Conservation (phyloP, 116 monocot species). For the Papilionanthe hybrid region DNA sequence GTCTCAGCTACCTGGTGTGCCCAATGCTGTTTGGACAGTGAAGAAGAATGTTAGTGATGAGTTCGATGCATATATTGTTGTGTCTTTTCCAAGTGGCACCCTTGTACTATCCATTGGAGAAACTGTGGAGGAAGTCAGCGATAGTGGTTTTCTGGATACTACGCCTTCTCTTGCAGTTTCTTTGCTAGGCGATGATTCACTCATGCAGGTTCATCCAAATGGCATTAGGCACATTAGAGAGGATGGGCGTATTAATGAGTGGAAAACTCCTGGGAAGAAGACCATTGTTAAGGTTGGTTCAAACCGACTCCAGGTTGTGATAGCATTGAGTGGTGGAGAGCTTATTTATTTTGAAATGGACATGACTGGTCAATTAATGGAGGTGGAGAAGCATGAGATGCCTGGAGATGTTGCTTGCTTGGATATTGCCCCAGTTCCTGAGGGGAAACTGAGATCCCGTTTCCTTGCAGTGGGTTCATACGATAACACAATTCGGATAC, state of each 20-base stretch:
- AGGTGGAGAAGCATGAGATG: conserved; percentile 97
- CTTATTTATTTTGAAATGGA: conserved; percentile 98
- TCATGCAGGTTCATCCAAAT: conserved; percentile 98
- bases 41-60: conserved; percentile 89
- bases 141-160: conserved; percentile 88
- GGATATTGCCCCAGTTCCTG: conserved; percentile 93
- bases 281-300: conserved; percentile 95
- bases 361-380: conserved; percentile 93
- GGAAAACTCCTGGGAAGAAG: conserved; percentile 98
- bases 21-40: conserved; percentile 95
- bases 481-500: conserved; percentile 88
- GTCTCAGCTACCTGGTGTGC: conserved; percentile 69
- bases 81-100: conserved; percentile 87
- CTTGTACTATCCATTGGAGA: conserved; percentile 97
- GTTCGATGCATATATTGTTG: conserved; percentile 98
- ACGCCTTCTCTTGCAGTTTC: conserved; percentile 90
- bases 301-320: conserved; percentile 90
- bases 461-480: conserved; percentile 97
- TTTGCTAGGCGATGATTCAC: conserved; percentile 82
- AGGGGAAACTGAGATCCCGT: conserved; percentile 88
- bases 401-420: conserved; percentile 95
- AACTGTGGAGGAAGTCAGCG: conserved; percentile 94
- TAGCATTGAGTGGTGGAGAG: conserved; percentile 97
- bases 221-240: conserved; percentile 95
- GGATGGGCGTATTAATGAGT: conserved; percentile 95